Evolutionary conservation across 257 asterid genomes (phyloP).

Genomic region (Hygrophila difformis): DNA sequence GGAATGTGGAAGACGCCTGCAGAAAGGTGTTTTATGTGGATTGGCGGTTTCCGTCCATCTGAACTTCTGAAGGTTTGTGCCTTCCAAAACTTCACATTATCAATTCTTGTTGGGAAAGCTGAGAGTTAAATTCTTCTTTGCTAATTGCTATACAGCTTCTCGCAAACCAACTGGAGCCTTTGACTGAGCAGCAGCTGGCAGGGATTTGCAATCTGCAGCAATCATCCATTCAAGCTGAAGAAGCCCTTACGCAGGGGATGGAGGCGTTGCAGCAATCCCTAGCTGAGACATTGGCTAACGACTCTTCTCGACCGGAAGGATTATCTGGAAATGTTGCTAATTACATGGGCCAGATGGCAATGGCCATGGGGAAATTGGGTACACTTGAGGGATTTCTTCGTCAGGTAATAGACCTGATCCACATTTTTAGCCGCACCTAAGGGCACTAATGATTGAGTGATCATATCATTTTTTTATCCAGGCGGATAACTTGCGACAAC

Average conservation of each 20-base stretch:
- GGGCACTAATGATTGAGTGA: constrained; percentile 33
- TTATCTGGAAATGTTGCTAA: constrained; percentile 31
- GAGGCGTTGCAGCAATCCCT: constrained; percentile 35
- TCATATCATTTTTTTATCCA: too few species aligned
- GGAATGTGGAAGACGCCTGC: constrained; percentile 93
- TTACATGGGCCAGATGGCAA: constrained; percentile 38
- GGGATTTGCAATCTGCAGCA: constrained; percentile 29
- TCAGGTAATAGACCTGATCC: constrained; percentile 24
- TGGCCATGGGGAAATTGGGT: constrained; percentile 47
- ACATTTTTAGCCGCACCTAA: too few species aligned
- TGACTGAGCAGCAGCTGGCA: constrained; percentile 27
- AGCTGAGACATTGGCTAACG: constrained; percentile 32
- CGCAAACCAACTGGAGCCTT: constrained; percentile 23
- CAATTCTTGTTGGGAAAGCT: too few species aligned
- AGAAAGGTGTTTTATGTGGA: constrained; percentile 42
- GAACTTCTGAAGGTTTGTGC: constrained; percentile 24
- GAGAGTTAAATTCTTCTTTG: too few species aligned
- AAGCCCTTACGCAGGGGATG: constrained; percentile 41
- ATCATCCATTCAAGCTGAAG: constrained; percentile 37
- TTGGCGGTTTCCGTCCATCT: too few species aligned
- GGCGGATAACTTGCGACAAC: constrained; percentile 92
- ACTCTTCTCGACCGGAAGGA: constrained; percentile 19
- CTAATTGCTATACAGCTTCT: constrained; percentile 23
- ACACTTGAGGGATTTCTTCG: constrained; percentile 42
- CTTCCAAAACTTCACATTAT: too few species aligned